Evolutionary conservation across 306 rosid genomes (phyloP), one percentile per base, ranked within the genome.

Genomic region (Cajanus cajan): DNA sequence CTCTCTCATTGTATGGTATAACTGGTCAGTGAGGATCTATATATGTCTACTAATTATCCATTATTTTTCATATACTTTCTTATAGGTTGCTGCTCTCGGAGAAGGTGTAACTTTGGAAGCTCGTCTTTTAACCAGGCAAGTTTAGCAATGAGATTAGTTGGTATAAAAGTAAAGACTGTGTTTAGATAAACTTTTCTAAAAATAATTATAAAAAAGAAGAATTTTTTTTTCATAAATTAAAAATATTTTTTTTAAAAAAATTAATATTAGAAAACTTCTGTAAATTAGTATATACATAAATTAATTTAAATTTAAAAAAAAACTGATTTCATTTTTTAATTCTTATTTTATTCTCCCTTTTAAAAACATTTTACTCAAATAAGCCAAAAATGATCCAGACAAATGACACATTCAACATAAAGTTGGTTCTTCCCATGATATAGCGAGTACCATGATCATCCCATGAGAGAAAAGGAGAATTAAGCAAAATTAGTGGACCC

Each of bases 21-120:
- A 9, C 47, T 36, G 14, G 15, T 64, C 24, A 22, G 28, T 16
- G 25, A 36, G 25, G 15, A 64, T 37, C 45, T 7, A 1, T n/a
- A n/a, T n/a, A n/a, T 2, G n/a, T 4, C 50, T 4, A 16, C 13
- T 52, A 43, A 52, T 54, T 16, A 18, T 62, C 24, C 24, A 33
- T 40, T 40, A 37, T 47, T 52, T 59, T 50, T 31, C 44, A 31
- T 40, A 36, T 64, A 10, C 34, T 57, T 78, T 45, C 37, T 11
- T 68, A 15, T 69, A 92, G 99, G 83, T 95, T 87, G 90, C 97
- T 70, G 78, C 55, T 76, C 87, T 95, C 48, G 97, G 97, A 78
- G 99, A 92, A 86, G 97, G 98, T 28, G 94, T 88, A 69, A 88
- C 90, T 1, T 74, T 95, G 84, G 99, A 95, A 66, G 92, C 99